Percentiles rank a stretch among this genome's conserved stretches.
phyloP scores from a whole-genome alignment of 148 eudicot species.

The Arbutus unedo region DNA sequence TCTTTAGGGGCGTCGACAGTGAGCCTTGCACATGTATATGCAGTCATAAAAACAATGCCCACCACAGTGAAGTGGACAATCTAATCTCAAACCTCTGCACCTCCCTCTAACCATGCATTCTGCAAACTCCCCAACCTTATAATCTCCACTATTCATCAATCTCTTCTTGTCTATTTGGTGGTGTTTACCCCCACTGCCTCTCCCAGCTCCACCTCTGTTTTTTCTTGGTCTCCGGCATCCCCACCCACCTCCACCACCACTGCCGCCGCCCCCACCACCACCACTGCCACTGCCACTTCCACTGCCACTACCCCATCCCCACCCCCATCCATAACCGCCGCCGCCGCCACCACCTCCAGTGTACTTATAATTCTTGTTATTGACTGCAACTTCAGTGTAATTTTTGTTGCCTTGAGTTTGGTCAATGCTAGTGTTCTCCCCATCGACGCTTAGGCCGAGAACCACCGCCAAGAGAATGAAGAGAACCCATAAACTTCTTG shows the following conservation, averaged over 20 bases:
- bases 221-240: slow-evolving; percentile 20
- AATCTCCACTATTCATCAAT: slow-evolving; percentile 26
- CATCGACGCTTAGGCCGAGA: background rate
- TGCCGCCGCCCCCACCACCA: slow-evolving; percentile 37
- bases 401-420: slow-evolving; percentile 11
- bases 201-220: background rate
- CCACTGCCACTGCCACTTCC: slow-evolving; percentile 37
- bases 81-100: slow-evolving; percentile 58
- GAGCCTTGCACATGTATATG: slow-evolving; percentile 66
- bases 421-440: background rate
- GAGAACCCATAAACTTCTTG: slow-evolving; percentile 2
- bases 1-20: slow-evolving; percentile 27
- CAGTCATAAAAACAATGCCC: slow-evolving; percentile 76
- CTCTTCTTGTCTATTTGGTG: slow-evolving; percentile 13
- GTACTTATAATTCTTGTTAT: slow-evolving; percentile 11
- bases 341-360: slow-evolving; percentile 36
- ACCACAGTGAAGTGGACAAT: slow-evolving; percentile 82
- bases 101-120: slow-evolving; percentile 61
- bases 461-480: slow-evolving; percentile 12
- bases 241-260: slow-evolving; percentile 35
- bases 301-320: slow-evolving; percentile 31
- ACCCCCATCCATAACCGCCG: slow-evolving; percentile 32
- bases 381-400: slow-evolving; percentile 16
- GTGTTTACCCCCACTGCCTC: background rate
- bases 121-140: slow-evolving; percentile 58